Evolutionary conservation across 2,329 filamentous ascomycete species (phyloP).

Genomic region (Sphaerulina populicola): DNA sequence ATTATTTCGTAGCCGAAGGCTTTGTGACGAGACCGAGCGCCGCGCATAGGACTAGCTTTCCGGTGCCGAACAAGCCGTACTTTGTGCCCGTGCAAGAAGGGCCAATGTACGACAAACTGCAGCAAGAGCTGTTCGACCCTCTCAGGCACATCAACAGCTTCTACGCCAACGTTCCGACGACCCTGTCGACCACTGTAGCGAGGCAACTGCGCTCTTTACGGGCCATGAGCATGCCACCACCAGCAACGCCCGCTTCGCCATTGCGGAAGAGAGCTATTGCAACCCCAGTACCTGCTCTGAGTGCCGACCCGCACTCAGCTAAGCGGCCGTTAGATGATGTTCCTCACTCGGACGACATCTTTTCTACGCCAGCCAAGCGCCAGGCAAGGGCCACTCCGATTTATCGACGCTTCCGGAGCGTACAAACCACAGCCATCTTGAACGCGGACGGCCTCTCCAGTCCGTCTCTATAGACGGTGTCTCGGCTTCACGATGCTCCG

Average conservation of each 20-base stretch:
- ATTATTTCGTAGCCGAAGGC: conserved; percentile 17
- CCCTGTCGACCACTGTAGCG: neutral
- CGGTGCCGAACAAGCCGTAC: conserved; percentile 15
- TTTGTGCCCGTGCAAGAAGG: conserved; percentile 20
- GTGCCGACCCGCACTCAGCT: too few species aligned
- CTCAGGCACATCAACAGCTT: conserved; percentile 19
- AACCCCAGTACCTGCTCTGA: neutral
- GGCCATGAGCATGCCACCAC: conserved; percentile 18
- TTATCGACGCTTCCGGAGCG: conserved; percentile 15
- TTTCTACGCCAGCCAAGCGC: conserved; percentile 10
- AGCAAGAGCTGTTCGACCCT: conserved; percentile 26
- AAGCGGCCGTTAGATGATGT: neutral
- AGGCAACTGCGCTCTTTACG: neutral
- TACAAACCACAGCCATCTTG: conserved; percentile 18
- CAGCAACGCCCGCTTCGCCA: conserved; percentile 18
- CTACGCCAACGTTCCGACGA: conserved; percentile 5
- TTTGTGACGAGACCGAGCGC: conserved; percentile 19
- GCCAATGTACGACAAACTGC: conserved; percentile 20
- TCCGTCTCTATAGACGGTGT: conserved; percentile 6
- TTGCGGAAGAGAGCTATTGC: conserved; percentile 2
- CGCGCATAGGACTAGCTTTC: conserved; percentile 17
- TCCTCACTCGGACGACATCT: conserved; percentile 4
- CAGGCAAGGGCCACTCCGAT: conserved; percentile 9
- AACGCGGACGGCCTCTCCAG: conserved; percentile 24
- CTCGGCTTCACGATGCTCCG: neutral